These are phyloP conservation scores for Tarenaya hassleriana DNA, from an alignment of 345 rosid species.

Conservation along the genomic window DNA sequence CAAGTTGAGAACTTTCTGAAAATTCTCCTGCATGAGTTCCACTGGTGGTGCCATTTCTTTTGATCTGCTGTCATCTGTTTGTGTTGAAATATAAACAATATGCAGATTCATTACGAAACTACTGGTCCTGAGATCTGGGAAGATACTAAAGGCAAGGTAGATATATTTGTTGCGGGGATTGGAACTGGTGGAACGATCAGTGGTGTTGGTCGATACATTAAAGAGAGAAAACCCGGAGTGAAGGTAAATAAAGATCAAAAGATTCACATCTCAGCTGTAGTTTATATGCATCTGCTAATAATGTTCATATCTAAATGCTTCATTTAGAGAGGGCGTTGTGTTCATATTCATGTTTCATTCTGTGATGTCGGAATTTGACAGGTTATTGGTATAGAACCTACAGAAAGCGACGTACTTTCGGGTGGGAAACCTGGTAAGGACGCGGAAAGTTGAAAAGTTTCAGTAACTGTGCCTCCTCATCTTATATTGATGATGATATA, in stretches of 20 bases:
- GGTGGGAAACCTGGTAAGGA: slow-evolving; percentile 87
- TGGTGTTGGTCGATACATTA: slow-evolving; percentile 70
- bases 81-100: slow-evolving; percentile 9
- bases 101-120: slow-evolving; percentile 77
- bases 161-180: slow-evolving; percentile 65
- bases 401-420: slow-evolving; percentile 70
- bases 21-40: slow-evolving; percentile 1
- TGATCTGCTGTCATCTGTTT: slow-evolving; percentile 13
- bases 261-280: slow-evolving; percentile 8
- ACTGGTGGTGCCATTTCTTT: neutral
- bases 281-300: slow-evolving; percentile 5
- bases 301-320: neutral
- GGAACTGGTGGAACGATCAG: slow-evolving; percentile 91
- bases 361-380: slow-evolving; percentile 29
- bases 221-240: slow-evolving; percentile 41
- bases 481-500: slow-evolving; percentile 7
- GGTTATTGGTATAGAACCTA: slow-evolving; percentile 84
- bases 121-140: slow-evolving; percentile 92
- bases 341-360: neutral
- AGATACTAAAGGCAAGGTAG: slow-evolving; percentile 75
- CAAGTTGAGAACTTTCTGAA: neutral
- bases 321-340: slow-evolving; percentile 1
- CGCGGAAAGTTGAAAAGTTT: neutral
- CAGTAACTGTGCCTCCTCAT: neutral
- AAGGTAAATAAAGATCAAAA: slow-evolving; percentile 25